Base-by-base conservation (phyloP, 768 basidiomycete species). In the Leccinum rimulosum region DNA sequence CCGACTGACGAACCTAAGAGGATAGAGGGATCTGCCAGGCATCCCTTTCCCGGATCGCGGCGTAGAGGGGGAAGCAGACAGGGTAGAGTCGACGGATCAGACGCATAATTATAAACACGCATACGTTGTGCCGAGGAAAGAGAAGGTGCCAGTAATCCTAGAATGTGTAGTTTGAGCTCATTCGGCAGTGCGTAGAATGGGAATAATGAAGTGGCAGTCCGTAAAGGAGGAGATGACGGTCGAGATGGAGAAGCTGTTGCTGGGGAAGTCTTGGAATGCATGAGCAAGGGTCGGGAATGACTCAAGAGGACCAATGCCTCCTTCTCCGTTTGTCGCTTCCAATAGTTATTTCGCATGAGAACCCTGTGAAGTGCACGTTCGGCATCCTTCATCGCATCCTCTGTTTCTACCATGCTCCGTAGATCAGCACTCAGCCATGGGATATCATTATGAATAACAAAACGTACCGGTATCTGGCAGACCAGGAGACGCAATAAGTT, bases 91-190 rank as follows among this genome's bases (percentile, higher is more conserved):
- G 73, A 61, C 1, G 73, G 60, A 17, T 77, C 74, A 4, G 82
- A 78, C 2, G 85, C 84, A 61, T 82, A 86, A 25, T 73, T 71
- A 61, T 76, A 83, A 31, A 89, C 77, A n/a, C 80, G 82, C 58
- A 77, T 73, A 19, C 80, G 80, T 61, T 89, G 87, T 1, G 76
- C 71, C n/a, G 75, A 58, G 17, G 86, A 86, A 52, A 89, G 79
- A 1, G 72, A 76, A 15, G 85, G 86, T 5, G 84, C 79, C 30
- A 86, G 65, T 61, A 80, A 77, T 28, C 83, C 80, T 51, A 88
- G 76, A 50, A 85, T 80, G 68, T 83, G 64, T 6, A 83, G 74
- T 56, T 82, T 80, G 22, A 89, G 75, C 65, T 89, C 87, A 28
- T 70, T 77, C 2, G 88, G 88, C 31, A 89, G 72, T 22, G 64